A percentile compares a stretch with the other conserved stretches of the same genome.
phyloP scores from a whole-genome alignment of 2,329 filamentous ascomycete species.

The Cercospora citrullina region DNA sequence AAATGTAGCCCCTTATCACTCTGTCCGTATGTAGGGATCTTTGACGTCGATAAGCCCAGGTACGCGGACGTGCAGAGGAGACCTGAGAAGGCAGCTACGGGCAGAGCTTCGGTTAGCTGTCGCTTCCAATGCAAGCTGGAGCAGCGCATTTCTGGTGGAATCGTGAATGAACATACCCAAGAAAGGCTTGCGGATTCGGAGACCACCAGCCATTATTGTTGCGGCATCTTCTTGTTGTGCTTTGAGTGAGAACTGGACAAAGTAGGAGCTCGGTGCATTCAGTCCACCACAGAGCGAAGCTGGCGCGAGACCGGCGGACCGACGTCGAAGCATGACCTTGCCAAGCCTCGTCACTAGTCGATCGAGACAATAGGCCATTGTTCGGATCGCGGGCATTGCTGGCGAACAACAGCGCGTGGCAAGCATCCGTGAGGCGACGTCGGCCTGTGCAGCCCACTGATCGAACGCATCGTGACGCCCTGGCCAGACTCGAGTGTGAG shows the following conservation, averaged over 20 bases:
- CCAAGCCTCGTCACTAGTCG: slow-evolving; percentile 5
- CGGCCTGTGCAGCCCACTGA: background rate
- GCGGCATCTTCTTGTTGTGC: background rate
- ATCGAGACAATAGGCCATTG: slow-evolving; percentile 3
- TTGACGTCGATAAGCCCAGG: slow-evolving; percentile 67
- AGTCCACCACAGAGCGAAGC: background rate
- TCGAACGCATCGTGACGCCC: background rate
- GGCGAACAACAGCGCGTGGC: background rate
- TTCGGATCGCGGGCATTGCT: background rate
- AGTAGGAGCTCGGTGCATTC: background rate
- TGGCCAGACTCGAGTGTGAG: background rate
- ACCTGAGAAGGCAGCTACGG: slow-evolving; percentile 50
- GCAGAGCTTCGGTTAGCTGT: slow-evolving; percentile 13
- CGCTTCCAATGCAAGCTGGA: background rate
- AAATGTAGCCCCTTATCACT: slow-evolving; percentile 85
- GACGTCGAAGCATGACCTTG: slow-evolving; percentile 1
- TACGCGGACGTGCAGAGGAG: slow-evolving; percentile 73
- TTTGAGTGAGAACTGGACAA: background rate
- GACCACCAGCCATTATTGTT: slow-evolving; percentile 36
- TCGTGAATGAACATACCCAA: slow-evolving; percentile 65
- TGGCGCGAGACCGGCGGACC: background rate
- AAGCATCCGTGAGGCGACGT: background rate
- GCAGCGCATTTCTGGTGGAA: background rate
- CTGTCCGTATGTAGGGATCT: slow-evolving; percentile 63
- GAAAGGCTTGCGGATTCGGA: slow-evolving; percentile 87